Evolutionary conservation across 306 rosid genomes (phyloP).

Genomic region (Glycine latifolia): DNA sequence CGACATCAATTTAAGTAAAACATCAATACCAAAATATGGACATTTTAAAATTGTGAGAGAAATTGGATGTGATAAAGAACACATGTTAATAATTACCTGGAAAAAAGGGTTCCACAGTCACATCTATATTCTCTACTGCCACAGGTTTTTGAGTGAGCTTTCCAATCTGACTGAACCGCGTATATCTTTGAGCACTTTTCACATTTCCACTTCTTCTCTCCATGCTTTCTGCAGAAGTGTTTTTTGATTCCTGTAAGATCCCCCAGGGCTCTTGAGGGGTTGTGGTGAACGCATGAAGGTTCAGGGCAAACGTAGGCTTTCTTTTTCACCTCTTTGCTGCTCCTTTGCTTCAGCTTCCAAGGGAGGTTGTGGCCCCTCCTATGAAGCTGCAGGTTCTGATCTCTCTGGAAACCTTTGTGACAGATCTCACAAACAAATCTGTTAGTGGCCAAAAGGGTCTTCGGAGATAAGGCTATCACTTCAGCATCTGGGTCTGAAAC

Average conservation of each 20-base stretch:
- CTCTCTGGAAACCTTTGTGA: constrained; percentile 81
- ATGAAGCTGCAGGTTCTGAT: constrained; percentile 85
- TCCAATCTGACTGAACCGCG: constrained; percentile 95
- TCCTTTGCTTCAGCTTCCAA: constrained; percentile 89
- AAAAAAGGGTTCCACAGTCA: constrained; percentile 89
- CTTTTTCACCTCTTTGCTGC: constrained; percentile 71
- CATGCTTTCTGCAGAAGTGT: constrained; percentile 86
- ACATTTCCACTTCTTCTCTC: constrained; percentile 97
- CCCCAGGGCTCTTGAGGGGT: constrained; percentile 89
- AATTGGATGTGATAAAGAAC: neutral
- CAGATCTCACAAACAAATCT: constrained; percentile 83
- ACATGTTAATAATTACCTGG: constrained; percentile 59
- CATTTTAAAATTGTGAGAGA: neutral
- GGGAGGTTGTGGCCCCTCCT: constrained; percentile 87
- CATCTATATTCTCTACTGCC: constrained; percentile 92
- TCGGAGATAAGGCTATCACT: constrained; percentile 78
- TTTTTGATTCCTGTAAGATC: constrained; percentile 92
- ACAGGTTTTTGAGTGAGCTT: constrained; percentile 88
- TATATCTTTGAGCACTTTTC: constrained; percentile 83
- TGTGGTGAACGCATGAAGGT: constrained; percentile 84
- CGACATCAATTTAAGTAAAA: too few species aligned
- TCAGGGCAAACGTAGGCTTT: constrained; percentile 92
- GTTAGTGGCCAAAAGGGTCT: constrained; percentile 73
- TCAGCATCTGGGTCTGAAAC: constrained; percentile 81
- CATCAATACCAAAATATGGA: neutral